phyloP scores from a whole-genome alignment of 345 rosid genomes.

The sweet orange (Citrus sinensis) region DNA sequence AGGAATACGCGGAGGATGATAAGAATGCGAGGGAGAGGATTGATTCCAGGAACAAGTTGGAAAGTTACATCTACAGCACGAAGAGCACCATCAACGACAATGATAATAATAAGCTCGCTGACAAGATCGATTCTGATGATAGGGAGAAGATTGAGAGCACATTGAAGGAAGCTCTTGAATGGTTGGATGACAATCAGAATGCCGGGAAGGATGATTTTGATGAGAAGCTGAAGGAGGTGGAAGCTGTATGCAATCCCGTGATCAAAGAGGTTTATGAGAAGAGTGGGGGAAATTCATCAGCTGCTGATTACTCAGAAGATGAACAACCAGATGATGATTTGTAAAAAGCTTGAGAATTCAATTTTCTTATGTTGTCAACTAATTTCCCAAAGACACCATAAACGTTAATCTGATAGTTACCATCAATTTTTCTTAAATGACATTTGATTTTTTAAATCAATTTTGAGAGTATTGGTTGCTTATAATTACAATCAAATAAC shows the following conservation, averaged over 20 bases:
- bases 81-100: conserved; percentile 37
- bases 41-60: no score
- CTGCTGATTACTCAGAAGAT: conserved; percentile 12
- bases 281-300: conserved; percentile 27
- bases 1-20: no score
- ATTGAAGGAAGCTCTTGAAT: conserved; percentile 47
- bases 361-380: no score
- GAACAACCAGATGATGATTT: conserved; percentile 46
- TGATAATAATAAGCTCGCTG: conserved; percentile 31
- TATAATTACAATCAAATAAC: no score
- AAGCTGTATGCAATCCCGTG: conserved; percentile 49
- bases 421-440: no score
- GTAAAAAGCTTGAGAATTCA: conserved; percentile 10
- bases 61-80: conserved; percentile 32
- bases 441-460: no score
- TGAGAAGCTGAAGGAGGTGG: conserved; percentile 53
- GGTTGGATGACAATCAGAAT: conserved; percentile 51
- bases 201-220: conserved; percentile 54
- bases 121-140: conserved; percentile 45
- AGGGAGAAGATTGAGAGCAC: conserved; percentile 43
- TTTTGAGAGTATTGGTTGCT: no score
- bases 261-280: conserved; percentile 46
- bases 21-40: no score
- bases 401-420: no score
- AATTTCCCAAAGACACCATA: no score